These are phyloP conservation scores for Mitragyna speciosa DNA, from an alignment of 257 asterid species.

Conservation along the genomic window DNA sequence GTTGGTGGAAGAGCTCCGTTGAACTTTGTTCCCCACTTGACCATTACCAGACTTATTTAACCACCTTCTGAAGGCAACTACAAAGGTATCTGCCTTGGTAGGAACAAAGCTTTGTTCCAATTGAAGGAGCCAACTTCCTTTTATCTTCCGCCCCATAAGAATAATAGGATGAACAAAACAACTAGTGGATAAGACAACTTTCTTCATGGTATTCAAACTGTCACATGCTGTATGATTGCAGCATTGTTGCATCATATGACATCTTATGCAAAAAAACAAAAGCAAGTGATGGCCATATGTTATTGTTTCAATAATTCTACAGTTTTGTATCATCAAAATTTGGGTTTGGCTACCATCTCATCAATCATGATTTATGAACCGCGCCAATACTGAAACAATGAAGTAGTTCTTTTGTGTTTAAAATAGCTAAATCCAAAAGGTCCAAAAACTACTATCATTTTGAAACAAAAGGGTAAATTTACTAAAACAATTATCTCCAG, in stretches of 20 bases:
- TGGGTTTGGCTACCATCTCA: not conserved
- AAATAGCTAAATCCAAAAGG: not conserved
- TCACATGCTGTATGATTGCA: not conserved
- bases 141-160: conserved; percentile 61
- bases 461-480: not conserved
- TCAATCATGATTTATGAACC: not conserved
- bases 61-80: conserved; percentile 70
- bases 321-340: not conserved
- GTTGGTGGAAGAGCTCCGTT: conserved; percentile 60
- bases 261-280: too few relatives aligned
- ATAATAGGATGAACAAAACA: not conserved
- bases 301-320: not conserved
- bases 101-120: conserved; percentile 81
- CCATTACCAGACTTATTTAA: conserved; percentile 65
- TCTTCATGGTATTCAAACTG: not conserved
- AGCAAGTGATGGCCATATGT: too few relatives aligned
- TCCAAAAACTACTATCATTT: not conserved
- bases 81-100: conserved; percentile 62
- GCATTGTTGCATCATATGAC: too few relatives aligned
- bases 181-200: not conserved
- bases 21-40: conserved; percentile 56
- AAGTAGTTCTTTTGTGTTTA: not conserved
- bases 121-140: conserved; percentile 52
- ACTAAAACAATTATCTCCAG: not conserved
- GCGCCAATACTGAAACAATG: not conserved